phyloP scores from a whole-genome alignment of 805 yeast species.

The Saturnispora kantuleensis region DNA sequence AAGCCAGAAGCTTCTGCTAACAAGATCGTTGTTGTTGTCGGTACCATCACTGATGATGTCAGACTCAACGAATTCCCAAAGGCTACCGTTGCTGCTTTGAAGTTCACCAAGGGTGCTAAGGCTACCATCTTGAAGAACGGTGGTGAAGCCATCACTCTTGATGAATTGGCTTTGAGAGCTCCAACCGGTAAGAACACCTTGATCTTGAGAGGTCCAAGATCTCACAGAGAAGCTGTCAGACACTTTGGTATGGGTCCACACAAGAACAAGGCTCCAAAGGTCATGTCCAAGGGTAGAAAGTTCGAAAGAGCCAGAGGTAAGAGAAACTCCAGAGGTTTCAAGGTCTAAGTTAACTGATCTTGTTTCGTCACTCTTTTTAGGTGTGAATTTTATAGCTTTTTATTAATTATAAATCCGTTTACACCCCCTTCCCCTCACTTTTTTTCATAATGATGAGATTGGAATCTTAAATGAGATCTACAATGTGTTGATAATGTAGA shows the following conservation, averaged over 20 bases:
- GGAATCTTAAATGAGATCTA: too few species aligned
- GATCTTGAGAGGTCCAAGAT: constrained; percentile 98
- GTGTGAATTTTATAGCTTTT: constrained; percentile 4
- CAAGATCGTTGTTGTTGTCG: constrained; percentile 95
- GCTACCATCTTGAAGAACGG: constrained; percentile 97
- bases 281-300: constrained; percentile 96
- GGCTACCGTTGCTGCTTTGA: constrained; percentile 97
- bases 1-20: constrained; percentile 73
- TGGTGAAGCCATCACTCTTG: constrained; percentile 99
- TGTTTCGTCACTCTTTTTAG: constrained; percentile 4
- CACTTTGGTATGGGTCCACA: constrained; percentile 99
- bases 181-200: constrained; percentile 99
- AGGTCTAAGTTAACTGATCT: constrained; percentile 60
- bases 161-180: constrained; percentile 97
- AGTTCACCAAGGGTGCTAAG: constrained; percentile 98
- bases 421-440: background rate
- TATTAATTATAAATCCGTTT: constrained; percentile 1
- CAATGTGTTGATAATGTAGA: too few species aligned
- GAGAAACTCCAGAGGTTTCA: constrained; percentile 99
- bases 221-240: constrained; percentile 98
- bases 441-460: background rate
- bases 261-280: constrained; percentile 99
- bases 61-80: constrained; percentile 92
- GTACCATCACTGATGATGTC: constrained; percentile 98
- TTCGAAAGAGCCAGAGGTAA: constrained; percentile 99